These are phyloP conservation scores for Brassica incana DNA, from an alignment of 345 rosid species.

Conservation along the genomic window DNA sequence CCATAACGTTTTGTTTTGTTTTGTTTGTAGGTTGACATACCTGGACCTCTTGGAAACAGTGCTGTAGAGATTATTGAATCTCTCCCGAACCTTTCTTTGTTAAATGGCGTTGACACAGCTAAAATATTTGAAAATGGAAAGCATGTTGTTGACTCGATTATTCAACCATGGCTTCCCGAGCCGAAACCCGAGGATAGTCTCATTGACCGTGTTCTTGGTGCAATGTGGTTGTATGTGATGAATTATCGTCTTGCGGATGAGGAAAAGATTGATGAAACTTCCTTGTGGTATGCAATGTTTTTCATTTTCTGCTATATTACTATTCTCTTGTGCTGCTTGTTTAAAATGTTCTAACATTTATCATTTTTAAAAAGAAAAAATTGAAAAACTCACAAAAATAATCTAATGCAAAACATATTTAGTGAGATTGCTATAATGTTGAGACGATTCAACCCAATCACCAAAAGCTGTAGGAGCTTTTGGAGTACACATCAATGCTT, in stretches of 20 bases:
- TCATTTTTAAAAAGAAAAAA: not conserved
- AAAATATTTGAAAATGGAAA: conserved; percentile 69
- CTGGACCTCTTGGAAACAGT: conserved; percentile 82
- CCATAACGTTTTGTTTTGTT: conserved; percentile 12
- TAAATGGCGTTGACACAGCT: conserved; percentile 69
- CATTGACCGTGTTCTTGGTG: conserved; percentile 70
- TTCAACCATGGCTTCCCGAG: conserved; percentile 73
- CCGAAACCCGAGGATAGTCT: conserved; percentile 66
- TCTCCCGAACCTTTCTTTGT: conserved; percentile 56
- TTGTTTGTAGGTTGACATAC: conserved; percentile 75
- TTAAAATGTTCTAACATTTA: not conserved
- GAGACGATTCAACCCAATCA: not conserved
- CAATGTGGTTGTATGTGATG: conserved; percentile 89
- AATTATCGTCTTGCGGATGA: conserved; percentile 92
- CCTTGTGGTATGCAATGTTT: conserved; percentile 62
- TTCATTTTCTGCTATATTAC: conserved; percentile 13
- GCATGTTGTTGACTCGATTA: conserved; percentile 73
- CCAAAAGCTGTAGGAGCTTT: not conserved
- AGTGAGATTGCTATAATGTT: not conserved
- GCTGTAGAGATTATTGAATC: conserved; percentile 69
- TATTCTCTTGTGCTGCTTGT: not conserved
- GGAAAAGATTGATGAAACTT: conserved; percentile 91
- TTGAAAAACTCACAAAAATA: not conserved
- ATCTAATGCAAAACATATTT: not conserved
- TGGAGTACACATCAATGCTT: not conserved